Evolutionary conservation across 2,329 filamentous ascomycete species (phyloP).

Genomic region (Penicillium glabrum): DNA sequence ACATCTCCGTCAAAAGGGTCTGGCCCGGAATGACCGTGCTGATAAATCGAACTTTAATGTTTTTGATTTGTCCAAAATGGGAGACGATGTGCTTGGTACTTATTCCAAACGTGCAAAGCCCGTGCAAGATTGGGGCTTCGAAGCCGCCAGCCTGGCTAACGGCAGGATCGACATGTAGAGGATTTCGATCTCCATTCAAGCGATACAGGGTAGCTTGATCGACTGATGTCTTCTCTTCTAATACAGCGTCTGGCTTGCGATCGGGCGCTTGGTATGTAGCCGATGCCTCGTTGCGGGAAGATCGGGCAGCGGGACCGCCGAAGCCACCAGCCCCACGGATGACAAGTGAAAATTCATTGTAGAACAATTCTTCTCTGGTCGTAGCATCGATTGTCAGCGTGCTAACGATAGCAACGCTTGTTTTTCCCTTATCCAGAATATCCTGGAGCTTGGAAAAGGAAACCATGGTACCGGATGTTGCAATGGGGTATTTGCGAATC

Average conservation of each 20-base stretch:
- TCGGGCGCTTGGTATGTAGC: constrained; percentile 75
- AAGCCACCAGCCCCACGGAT: constrained; percentile 89
- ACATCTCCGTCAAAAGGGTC: constrained; percentile 92
- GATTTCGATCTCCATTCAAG: constrained; percentile 91
- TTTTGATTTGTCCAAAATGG: constrained; percentile 79
- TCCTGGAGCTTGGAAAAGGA: constrained; percentile 82
- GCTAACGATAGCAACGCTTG: constrained; percentile 77
- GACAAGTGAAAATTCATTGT: constrained; percentile 94
- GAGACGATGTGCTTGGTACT: constrained; percentile 87
- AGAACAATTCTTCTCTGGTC: constrained; percentile 88
- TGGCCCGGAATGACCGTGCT: constrained; percentile 82
- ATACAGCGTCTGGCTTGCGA: constrained; percentile 74
- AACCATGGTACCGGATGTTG: constrained; percentile 74
- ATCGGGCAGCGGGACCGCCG: constrained; percentile 69
- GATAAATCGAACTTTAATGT: constrained; percentile 89
- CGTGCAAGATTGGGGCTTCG: constrained; percentile 90
- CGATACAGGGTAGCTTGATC: constrained; percentile 94
- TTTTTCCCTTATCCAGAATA: constrained; percentile 92
- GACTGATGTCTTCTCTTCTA: constrained; percentile 81
- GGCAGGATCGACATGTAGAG: constrained; percentile 88
- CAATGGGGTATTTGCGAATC: constrained; percentile 86
- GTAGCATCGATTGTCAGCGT: constrained; percentile 80
- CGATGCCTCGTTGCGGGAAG: constrained; percentile 69
- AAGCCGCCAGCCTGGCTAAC: constrained; percentile 97
- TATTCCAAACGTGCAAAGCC: constrained; percentile 90